Conservation (phyloP, 176 grass and related monocot species). For the Thalia dealbata region DNA sequence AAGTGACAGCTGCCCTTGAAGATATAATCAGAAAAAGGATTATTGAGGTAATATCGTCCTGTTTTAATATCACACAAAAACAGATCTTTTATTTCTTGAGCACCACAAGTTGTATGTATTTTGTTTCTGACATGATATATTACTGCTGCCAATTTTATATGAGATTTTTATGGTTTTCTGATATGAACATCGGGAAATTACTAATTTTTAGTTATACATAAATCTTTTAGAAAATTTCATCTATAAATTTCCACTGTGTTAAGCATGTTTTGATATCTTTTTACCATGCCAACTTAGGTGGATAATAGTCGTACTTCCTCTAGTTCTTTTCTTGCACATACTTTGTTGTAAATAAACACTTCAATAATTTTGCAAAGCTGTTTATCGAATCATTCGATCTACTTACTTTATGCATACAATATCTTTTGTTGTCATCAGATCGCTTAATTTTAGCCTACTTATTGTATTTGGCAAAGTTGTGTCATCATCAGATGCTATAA, state of each 20-base stretch:
- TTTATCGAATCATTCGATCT: background rate
- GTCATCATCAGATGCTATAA: background rate
- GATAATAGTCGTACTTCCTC: too few relatives aligned
- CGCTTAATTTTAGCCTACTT: background rate
- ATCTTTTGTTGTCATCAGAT: background rate
- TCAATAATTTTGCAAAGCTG: background rate
- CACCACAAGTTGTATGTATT: background rate
- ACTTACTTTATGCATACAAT: background rate
- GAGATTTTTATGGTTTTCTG: too few relatives aligned
- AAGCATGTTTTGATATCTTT: too few relatives aligned
- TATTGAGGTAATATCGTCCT: slow-evolving; percentile 42
- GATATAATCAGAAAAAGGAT: slow-evolving; percentile 96
- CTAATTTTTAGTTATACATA: too few relatives aligned
- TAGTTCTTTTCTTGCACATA: too few relatives aligned
- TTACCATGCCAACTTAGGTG: too few relatives aligned
- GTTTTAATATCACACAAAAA: background rate
- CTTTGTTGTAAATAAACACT: background rate
- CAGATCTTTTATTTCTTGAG: background rate
- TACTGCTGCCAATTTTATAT: too few relatives aligned
- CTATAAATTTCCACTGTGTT: too few relatives aligned
- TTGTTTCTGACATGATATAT: background rate
- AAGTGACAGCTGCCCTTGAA: slow-evolving; percentile 90
- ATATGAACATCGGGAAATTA: too few relatives aligned
- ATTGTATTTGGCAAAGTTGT: background rate
- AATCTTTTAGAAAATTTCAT: too few relatives aligned